Conservation (phyloP, 2,329 filamentous ascomycete genomes). For the Fusarium subtropicale region DNA sequence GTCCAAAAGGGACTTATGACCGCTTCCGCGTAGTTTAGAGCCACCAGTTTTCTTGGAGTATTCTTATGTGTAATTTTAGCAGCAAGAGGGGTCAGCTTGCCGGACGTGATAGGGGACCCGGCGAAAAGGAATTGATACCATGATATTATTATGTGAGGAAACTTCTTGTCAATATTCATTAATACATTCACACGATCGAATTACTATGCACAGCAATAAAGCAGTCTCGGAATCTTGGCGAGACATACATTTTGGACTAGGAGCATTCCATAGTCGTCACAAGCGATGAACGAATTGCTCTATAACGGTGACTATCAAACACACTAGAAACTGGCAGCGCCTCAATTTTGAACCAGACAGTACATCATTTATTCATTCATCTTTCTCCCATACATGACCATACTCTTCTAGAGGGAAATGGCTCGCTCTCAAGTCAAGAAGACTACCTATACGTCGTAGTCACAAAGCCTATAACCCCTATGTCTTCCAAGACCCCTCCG, state of each 20-base stretch:
- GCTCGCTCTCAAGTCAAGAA: slow-evolving; percentile 24
- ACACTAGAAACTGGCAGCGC: neutral
- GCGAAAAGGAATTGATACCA: slow-evolving; percentile 30
- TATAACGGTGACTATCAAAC: neutral
- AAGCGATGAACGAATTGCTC: neutral
- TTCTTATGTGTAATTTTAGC: slow-evolving; percentile 1
- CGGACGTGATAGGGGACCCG: neutral
- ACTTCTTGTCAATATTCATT: neutral
- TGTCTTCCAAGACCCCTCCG: slow-evolving; percentile 6
- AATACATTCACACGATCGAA: neutral
- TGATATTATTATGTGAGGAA: neutral
- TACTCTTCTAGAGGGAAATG: slow-evolving; percentile 14
- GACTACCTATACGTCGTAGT: slow-evolving; percentile 22
- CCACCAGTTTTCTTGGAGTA: neutral
- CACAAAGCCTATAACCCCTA: slow-evolving; percentile 7
- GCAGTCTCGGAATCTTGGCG: neutral
- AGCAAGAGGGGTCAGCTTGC: neutral
- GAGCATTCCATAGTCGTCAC: neutral
- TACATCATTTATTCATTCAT: slow-evolving; percentile 48
- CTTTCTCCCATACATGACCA: slow-evolving; percentile 33
- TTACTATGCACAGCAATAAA: neutral
- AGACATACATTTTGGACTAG: neutral
- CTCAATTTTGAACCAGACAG: slow-evolving; percentile 25
- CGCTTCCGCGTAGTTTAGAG: slow-evolving; percentile 40
- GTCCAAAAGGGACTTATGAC: slow-evolving; percentile 57